Conservation (phyloP, 257 asterid species). For the Linaria vulgaris region DNA sequence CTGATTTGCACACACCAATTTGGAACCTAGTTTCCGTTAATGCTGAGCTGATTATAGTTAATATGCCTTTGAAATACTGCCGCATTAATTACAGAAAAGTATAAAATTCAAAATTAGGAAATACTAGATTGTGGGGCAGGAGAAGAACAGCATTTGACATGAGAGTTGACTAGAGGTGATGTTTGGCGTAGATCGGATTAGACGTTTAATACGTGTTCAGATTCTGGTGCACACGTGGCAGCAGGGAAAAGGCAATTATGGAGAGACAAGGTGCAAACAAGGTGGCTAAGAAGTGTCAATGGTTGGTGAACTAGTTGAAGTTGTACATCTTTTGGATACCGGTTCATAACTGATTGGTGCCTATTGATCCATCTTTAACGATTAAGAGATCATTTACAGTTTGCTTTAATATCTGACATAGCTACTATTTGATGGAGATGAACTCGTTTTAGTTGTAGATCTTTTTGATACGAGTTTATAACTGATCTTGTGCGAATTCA, state of each 20-base stretch:
- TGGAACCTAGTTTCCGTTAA: constrained; percentile 5
- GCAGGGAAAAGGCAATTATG: too few relatives aligned
- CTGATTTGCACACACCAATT: constrained; percentile 1
- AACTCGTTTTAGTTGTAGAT: too few relatives aligned
- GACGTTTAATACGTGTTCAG: too few relatives aligned
- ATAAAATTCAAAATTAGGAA: background rate
- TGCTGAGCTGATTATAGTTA: background rate
- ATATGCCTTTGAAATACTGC: constrained; percentile 1
- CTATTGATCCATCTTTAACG: background rate
- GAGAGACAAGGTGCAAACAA: too few relatives aligned
- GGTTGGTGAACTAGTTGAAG: background rate
- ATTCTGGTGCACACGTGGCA: too few relatives aligned
- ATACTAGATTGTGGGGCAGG: background rate
- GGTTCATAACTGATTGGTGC: constrained; percentile 1
- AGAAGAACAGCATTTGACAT: background rate
- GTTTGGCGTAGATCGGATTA: too few relatives aligned
- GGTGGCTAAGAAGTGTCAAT: background rate
- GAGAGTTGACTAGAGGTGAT: background rate
- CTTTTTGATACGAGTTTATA: too few relatives aligned
- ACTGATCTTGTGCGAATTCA: too few relatives aligned
- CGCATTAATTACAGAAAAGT: constrained; percentile 6
- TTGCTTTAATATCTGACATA: background rate
- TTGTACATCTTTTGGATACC: background rate
- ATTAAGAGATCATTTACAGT: background rate
- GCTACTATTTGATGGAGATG: too few relatives aligned